Percentiles rank a stretch among this genome's conserved stretches.
Conservation (phyloP, 805 yeast genomes). For the Zygosaccharomyces rouxii region DNA sequence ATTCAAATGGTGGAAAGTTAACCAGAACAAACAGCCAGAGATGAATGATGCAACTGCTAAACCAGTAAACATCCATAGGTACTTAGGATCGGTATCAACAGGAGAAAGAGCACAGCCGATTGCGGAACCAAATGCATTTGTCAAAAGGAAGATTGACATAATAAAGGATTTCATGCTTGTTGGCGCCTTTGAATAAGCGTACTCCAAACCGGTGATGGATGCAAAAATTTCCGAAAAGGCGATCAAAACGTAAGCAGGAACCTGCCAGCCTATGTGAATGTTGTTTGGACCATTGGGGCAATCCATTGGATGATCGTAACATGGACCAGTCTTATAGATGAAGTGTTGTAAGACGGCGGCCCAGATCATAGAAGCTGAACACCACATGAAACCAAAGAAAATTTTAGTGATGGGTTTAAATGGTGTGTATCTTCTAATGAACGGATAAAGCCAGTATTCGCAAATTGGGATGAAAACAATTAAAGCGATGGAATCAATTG, state of each 20-base stretch:
- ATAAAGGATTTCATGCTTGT: conserved; percentile 43
- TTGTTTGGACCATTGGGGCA: conserved; percentile 41
- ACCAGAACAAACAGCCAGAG: conserved; percentile 61
- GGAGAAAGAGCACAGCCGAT: conserved; percentile 69
- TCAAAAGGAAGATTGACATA: conserved; percentile 56
- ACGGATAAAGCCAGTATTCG: conserved; percentile 56
- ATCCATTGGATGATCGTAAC: conserved; percentile 58
- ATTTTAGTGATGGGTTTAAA: conserved; percentile 72
- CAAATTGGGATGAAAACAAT: conserved; percentile 73
- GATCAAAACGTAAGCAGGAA: conserved; percentile 61
- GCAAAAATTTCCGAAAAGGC: conserved; percentile 77
- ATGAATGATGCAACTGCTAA: conserved; percentile 54
- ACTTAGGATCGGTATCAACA: conserved; percentile 63
- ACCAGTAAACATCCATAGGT: conserved; percentile 64
- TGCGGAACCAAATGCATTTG: conserved; percentile 75
- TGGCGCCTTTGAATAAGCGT: conserved; percentile 82
- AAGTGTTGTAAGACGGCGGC: conserved; percentile 71
- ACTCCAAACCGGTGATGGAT: conserved; percentile 76
- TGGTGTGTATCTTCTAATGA: conserved; percentile 45
- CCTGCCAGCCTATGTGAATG: conserved; percentile 65
- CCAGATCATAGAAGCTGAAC: conserved; percentile 61
- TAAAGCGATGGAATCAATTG: conserved; percentile 69
- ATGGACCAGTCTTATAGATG: conserved; percentile 68
- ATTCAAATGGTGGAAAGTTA: conserved; percentile 52
- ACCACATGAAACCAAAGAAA: conserved; percentile 63